Evolutionary conservation across 306 rosid species (phyloP).

Genomic region (Chamaecrista fasciculata): DNA sequence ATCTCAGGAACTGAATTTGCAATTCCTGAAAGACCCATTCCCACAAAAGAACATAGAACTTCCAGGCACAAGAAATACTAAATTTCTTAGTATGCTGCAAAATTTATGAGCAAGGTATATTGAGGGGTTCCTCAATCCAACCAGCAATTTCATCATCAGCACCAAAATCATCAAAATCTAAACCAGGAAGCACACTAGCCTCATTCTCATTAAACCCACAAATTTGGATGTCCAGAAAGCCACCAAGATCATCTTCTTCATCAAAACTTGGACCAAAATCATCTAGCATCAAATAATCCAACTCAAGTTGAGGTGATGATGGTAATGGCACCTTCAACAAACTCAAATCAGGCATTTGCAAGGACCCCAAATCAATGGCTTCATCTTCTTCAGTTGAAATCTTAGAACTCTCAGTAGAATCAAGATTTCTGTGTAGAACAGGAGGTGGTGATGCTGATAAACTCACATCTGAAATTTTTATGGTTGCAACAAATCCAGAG

Average conservation of each 20-base stretch:
- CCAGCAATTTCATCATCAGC: conserved; percentile 46
- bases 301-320: conserved; percentile 8
- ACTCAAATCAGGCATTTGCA: background rate
- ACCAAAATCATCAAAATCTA: conserved; percentile 65
- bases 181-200: conserved; percentile 67
- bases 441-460: conserved; percentile 46
- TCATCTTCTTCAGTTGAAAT: conserved; percentile 30
- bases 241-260: conserved; percentile 33
- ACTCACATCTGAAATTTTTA: background rate
- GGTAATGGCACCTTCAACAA: conserved; percentile 1
- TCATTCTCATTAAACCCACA: conserved; percentile 46
- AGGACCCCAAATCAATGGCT: background rate
- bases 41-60: background rate
- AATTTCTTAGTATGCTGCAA: conserved; percentile 43
- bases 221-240: conserved; percentile 41
- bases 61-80: conserved; percentile 1
- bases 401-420: conserved; percentile 7
- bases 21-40: conserved; percentile 21
- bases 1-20: conserved; percentile 33
- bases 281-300: conserved; percentile 36
- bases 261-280: conserved; percentile 40
- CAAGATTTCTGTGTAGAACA: conserved; percentile 50
- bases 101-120: conserved; percentile 57
- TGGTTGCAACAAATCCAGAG: background rate
- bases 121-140: conserved; percentile 66